A percentile compares a stretch with the other conserved stretches of the same genome.
phyloP scores from a whole-genome alignment of 169 alveolate genomes.

The Plasmodium adleri region DNA sequence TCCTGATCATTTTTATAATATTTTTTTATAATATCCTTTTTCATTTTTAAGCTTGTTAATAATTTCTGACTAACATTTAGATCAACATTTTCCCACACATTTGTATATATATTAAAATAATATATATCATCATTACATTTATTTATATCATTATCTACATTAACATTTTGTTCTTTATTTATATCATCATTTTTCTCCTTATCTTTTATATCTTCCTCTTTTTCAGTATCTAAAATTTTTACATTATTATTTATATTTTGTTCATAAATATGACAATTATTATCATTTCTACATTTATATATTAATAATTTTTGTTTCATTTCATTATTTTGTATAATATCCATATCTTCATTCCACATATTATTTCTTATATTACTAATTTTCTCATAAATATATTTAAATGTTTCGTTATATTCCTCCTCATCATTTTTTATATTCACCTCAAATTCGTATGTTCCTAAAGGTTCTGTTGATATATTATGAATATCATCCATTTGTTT shows the following conservation, averaged over 20 bases:
- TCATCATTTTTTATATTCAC: slow-evolving; percentile 1
- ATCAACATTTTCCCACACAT: slow-evolving; percentile 55
- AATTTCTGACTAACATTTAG: slow-evolving; percentile 60
- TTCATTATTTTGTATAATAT: slow-evolving; percentile 44
- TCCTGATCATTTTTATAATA: slow-evolving; percentile 46
- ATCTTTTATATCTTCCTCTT: slow-evolving; percentile 35
- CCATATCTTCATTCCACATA: slow-evolving; percentile 42
- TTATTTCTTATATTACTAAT: slow-evolving; percentile 49
- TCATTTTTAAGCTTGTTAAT: slow-evolving; percentile 5
- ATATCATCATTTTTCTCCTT: background rate
- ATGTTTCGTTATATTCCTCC: slow-evolving; percentile 19
- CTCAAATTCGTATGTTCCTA: slow-evolving; percentile 32
- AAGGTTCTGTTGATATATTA: too few relatives aligned
- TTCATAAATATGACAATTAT: background rate
- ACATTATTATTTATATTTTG: slow-evolving; percentile 8
- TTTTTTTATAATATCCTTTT: slow-evolving; percentile 51
- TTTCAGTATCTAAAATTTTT: background rate
- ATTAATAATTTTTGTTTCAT: slow-evolving; percentile 11
- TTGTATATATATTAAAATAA: slow-evolving; percentile 44
- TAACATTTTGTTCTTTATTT: background rate
- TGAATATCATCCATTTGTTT: too few relatives aligned
- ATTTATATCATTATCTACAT: background rate
- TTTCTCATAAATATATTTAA: slow-evolving; percentile 43
- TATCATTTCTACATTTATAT: background rate
- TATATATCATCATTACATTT: slow-evolving; percentile 28